These are phyloP conservation scores for Nigrospora sphaerica DNA, from an alignment of 2,329 filamentous ascomycete species.

Conservation along the genomic window DNA sequence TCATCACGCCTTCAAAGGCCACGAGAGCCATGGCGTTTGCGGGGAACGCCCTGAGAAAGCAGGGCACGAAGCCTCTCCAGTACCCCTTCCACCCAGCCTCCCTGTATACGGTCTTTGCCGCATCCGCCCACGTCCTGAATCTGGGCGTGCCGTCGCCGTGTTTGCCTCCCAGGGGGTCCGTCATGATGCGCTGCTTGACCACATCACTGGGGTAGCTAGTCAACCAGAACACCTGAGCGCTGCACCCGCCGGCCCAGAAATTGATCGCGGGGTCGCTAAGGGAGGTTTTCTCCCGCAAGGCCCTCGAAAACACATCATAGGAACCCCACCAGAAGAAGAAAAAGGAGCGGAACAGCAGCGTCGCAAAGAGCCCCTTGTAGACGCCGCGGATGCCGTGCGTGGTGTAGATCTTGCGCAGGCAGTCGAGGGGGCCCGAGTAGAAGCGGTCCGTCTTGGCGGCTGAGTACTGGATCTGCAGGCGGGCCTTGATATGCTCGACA, in stretches of 20 bases:
- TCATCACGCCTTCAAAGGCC: slow-evolving; percentile 89
- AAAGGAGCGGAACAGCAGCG: slow-evolving; percentile 80
- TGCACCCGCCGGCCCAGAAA: slow-evolving; percentile 94
- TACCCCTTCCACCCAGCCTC: slow-evolving; percentile 76
- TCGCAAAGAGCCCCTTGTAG: slow-evolving; percentile 80
- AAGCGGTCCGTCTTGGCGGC: slow-evolving; percentile 68
- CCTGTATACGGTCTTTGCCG: slow-evolving; percentile 66
- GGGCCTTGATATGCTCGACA: slow-evolving; percentile 90
- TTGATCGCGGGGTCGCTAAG: slow-evolving; percentile 78
- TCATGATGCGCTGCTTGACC: slow-evolving; percentile 96
- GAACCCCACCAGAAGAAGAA: slow-evolving; percentile 99
- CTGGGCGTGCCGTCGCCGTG: slow-evolving; percentile 59
- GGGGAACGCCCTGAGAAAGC: slow-evolving; percentile 88
- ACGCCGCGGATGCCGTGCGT: slow-evolving; percentile 71
- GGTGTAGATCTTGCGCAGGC: slow-evolving; percentile 60
- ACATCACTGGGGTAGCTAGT: slow-evolving; percentile 88
- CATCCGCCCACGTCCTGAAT: slow-evolving; percentile 73
- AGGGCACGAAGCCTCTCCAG: slow-evolving; percentile 90
- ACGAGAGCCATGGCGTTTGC: slow-evolving; percentile 92
- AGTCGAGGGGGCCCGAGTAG: slow-evolving; percentile 85
- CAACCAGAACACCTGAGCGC: slow-evolving; percentile 91
- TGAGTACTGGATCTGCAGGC: slow-evolving; percentile 89
- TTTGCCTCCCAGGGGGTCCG: slow-evolving; percentile 71
- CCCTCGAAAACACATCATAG: slow-evolving; percentile 76
- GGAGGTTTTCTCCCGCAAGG: slow-evolving; percentile 57